Evolutionary conservation across 2,329 filamentous ascomycete genomes (phyloP).

Genomic region (Domatiomyces globalis): DNA sequence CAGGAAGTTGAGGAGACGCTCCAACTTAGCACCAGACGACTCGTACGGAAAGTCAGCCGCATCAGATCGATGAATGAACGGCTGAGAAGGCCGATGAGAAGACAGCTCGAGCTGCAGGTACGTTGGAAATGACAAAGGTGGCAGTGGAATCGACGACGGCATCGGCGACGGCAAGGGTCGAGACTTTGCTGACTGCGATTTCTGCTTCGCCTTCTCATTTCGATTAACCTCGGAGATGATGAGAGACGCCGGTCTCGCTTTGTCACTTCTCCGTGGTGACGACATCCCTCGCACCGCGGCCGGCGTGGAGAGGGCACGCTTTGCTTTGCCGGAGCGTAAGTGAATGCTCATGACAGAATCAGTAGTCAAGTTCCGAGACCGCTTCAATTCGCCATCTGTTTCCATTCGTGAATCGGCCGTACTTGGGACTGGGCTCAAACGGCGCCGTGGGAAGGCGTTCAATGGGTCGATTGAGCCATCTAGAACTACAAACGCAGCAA

Average conservation of each 20-base stretch:
- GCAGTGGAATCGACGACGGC: conserved; percentile 42
- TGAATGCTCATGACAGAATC: conserved; percentile 4
- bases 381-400: conserved; percentile 1
- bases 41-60: conserved; percentile 63
- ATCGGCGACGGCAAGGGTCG: conserved; percentile 33
- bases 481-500: background rate
- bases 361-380: conserved; percentile 12
- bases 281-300: background rate
- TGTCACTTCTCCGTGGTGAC: background rate
- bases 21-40: conserved; percentile 80
- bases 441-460: too few relatives aligned
- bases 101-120: conserved; percentile 53
- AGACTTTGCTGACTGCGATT: conserved; percentile 15
- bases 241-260: background rate
- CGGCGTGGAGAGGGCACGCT: background rate
- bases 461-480: background rate
- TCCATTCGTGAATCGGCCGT: background rate
- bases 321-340: conserved; percentile 3
- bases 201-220: conserved; percentile 3
- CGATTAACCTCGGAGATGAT: background rate
- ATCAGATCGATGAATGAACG: conserved; percentile 48
- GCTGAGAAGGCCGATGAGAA: conserved; percentile 44
- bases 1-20: conserved; percentile 79
- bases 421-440: background rate
- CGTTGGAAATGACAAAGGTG: conserved; percentile 49